Conservation (phyloP, 768 basidiomycete genomes). For the Kockovaella imperatae region DNA sequence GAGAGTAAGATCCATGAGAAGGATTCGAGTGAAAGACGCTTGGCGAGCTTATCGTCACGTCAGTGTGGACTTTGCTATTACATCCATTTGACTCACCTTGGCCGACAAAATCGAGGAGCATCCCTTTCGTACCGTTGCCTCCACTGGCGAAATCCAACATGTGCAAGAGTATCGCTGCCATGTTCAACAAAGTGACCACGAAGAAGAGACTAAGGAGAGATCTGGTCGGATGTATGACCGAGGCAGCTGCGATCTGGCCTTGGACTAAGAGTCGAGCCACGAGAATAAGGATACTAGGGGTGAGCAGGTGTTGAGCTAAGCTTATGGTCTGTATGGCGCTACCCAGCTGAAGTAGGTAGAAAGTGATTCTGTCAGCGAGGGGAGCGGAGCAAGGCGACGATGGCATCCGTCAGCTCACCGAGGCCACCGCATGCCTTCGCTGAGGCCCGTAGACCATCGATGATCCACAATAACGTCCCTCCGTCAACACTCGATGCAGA, state of each 20-base stretch:
- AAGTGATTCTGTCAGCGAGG: neutral
- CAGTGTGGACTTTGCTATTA: neutral
- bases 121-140: constrained; percentile 18
- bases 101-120: constrained; percentile 35
- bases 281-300: constrained; percentile 30
- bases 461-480: neutral
- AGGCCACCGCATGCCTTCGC: constrained; percentile 32
- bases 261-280: constrained; percentile 22
- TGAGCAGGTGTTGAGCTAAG: constrained; percentile 29
- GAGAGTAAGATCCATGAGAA: constrained; percentile 26
- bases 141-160: constrained; percentile 22
- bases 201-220: constrained; percentile 16
- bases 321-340: constrained; percentile 19
- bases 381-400: neutral
- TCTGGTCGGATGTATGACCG: constrained; percentile 20
- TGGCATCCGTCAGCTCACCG: constrained; percentile 12
- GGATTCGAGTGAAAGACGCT: constrained; percentile 25
- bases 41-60: constrained; percentile 12
- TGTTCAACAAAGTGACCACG: constrained; percentile 23
- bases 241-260: constrained; percentile 24
- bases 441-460: constrained; percentile 34
- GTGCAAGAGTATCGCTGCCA: constrained; percentile 21
- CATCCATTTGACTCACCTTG: constrained; percentile 20
- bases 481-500: too few relatives aligned
- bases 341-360: constrained; percentile 15